Evolutionary conservation across 1,284 basidiomycete species (phyloP), one percentile per base, ranked within the genome.

Genomic region (Sutorius eximius): DNA sequence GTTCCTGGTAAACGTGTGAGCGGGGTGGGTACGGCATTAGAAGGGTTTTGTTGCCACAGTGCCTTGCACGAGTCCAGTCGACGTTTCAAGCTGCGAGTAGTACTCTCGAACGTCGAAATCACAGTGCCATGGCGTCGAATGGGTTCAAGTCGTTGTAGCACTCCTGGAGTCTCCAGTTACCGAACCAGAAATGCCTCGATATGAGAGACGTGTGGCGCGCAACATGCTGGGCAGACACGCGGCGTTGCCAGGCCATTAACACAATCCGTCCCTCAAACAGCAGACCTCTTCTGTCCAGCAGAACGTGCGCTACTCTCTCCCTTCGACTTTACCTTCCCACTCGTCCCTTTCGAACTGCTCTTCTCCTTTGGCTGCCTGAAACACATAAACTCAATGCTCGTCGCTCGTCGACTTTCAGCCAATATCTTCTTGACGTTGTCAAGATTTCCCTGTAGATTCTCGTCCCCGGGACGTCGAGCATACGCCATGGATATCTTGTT

Each of bases 341-440:
- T 38, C 43, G 57, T 48, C 43, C 44, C 34, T 29, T 59, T 67
- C 1, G 56, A 52, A 16, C 49, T 57, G 47, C 53, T 49, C 49
- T 71, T 74, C 45, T 72, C 71, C 71, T 86, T 88, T 13, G 83
- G 82, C 66, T 82, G 82, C 59, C 86, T 80, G 77, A 92, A 92
- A 74, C 97, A 99, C 67, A 98, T 74, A 63, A 98, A 99, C 70
- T 98, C 94, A 54, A 98, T 87, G 6, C 92, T 93, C 2, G 96
- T 98, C 42, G 93, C 89, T 51, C 93, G 83, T 42, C 95, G 80
- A 48, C 91, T 90, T 55, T 95, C 91, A 43, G 88, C 84, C 55
- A 99, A 75, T 24, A 91, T 94, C 75, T 87, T 89, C 77, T 95
- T 95, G 49, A 99, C 89, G 8, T 87, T 86, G 63, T 98, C 95